Evolutionary conservation across 495 filamentous ascomycete genomes (phyloP), one percentile per base, ranked within the genome.

Genomic region (Xylaria bambusicola): DNA sequence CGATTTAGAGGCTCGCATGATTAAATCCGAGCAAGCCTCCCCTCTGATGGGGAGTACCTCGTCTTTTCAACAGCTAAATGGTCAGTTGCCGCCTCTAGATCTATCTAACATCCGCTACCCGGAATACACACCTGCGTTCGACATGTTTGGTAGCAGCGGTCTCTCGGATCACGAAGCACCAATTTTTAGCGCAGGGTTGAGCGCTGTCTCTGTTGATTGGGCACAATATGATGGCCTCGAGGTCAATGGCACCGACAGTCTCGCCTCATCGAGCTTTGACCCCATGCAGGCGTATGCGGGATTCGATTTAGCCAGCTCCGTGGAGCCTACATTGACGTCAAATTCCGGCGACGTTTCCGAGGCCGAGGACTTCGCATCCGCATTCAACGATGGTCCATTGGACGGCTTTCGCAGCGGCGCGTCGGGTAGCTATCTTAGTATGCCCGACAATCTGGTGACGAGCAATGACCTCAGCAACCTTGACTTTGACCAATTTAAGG

Each of bases 301-400:
- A 52, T 88, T 87, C 63, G 62, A 66, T 57, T 86, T 90, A 60
- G 88, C 82, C 60, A 71, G 67, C 45, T 77, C 77, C 58, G 79
- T 80, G 47, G 76, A 82, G 47, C 74, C 78, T 45, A 83, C 80
- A 6, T 75, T 86, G 56, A 87, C 87, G 2, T 90, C 88, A 3
- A 91, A 86, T 8, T 91, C 88, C 2, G 88, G 88, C 29, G 88
- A 91, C 60, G 83, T 88, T 27, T 91, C 88, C 13, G 88, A 91
- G 70, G 83, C 83, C 13, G 88, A 89, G 52, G 89, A 92, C 48
- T 80, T 80, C 64, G 65, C 76, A 45, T 71, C 79, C n/a, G 81
- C 78, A 58, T 77, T 81, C 54, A 80, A 82, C 57, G 83, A 84
- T 50, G 77, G 84, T 61, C 75, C 69, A 12, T 63, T 81, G 56